A percentile compares a stretch with the other conserved stretches of the same genome.
Evolutionary conservation across 2,329 filamentous ascomycete genomes (phyloP).

Genomic region (Aspergillus spinulosporus): DNA sequence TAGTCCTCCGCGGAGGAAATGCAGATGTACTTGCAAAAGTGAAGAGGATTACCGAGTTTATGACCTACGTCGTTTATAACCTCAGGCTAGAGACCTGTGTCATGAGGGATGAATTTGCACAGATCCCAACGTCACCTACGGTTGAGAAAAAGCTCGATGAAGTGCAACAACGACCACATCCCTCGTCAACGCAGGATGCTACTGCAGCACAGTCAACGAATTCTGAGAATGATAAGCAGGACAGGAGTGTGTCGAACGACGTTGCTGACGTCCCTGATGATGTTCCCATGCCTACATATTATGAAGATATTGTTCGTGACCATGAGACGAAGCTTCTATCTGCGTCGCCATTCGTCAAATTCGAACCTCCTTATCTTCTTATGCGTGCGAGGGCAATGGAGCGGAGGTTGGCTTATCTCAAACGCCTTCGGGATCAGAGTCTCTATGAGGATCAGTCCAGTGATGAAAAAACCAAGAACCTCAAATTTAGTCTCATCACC

Average conservation of each 20-base stretch:
- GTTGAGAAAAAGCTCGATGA: conserved; percentile 28
- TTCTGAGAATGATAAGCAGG: conserved; percentile 20
- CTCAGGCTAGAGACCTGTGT: conserved; percentile 92
- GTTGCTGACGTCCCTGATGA: conserved; percentile 67
- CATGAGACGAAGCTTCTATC: conserved; percentile 92
- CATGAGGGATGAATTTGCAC: conserved; percentile 87
- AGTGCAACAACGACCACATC: conserved; percentile 10
- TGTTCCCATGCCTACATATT: conserved; percentile 83
- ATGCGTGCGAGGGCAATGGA: conserved; percentile 93
- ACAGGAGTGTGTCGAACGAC: conserved; percentile 23
- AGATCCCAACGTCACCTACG: conserved; percentile 67
- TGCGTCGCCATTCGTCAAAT: conserved; percentile 93
- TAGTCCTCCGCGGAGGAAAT: conserved; percentile 80
- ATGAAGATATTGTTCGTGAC: conserved; percentile 91
- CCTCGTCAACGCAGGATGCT: conserved; percentile 12
- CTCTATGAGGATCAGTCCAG: conserved; percentile 45
- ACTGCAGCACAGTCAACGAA: conserved; percentile 10
- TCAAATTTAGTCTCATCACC: conserved; percentile 85
- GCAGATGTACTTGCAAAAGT: conserved; percentile 71
- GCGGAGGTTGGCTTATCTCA: conserved; percentile 76
- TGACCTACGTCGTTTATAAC: conserved; percentile 99
- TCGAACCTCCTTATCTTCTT: conserved; percentile 87
- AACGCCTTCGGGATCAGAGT: conserved; percentile 74
- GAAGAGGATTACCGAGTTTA: conserved; percentile 95
- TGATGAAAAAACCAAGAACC: conserved; percentile 63